phyloP scores from a whole-genome alignment of 1,139 yeast genomes.

The Nematodospora anomalae region DNA sequence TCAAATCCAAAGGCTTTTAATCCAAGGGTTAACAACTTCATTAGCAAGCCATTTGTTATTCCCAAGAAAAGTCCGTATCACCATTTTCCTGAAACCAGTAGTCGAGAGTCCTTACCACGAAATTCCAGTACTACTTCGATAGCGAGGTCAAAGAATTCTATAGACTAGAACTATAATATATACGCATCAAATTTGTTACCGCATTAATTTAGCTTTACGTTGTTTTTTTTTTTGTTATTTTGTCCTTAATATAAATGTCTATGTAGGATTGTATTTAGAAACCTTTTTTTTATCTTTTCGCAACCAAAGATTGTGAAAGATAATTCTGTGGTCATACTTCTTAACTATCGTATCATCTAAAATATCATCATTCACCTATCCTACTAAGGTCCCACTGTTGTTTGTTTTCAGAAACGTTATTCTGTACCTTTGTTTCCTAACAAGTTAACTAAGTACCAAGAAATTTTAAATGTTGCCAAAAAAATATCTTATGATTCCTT shows the following conservation, averaged over 20 bases:
- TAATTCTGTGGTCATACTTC: background rate
- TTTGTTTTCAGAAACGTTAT: too few species aligned
- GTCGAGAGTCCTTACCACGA: slow-evolving; percentile 29
- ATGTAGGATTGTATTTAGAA: too few species aligned
- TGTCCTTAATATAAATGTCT: too few species aligned
- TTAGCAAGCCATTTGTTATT: slow-evolving; percentile 37
- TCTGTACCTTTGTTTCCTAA: background rate
- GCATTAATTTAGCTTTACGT: too few species aligned
- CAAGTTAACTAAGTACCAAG: slow-evolving; percentile 1
- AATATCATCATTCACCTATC: too few species aligned
- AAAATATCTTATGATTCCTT: background rate
- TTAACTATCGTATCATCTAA: background rate
- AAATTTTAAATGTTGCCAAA: background rate
- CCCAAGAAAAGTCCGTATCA: slow-evolving; percentile 25
- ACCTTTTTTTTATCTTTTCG: slow-evolving; percentile 1
- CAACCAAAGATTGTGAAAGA: background rate
- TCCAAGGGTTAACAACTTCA: slow-evolving; percentile 24
- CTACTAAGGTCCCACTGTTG: too few species aligned
- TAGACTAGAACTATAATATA: slow-evolving; percentile 8
- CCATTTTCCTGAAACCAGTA: slow-evolving; percentile 24
- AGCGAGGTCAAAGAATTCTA: slow-evolving; percentile 16
- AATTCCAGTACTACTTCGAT: slow-evolving; percentile 22
- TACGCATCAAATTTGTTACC: too few species aligned
- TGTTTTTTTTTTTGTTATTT: too few species aligned
- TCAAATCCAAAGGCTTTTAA: slow-evolving; percentile 5